Conservation (phyloP, 1,284 basidiomycete genomes). For the Sanghuangporus sanghuang region DNA sequence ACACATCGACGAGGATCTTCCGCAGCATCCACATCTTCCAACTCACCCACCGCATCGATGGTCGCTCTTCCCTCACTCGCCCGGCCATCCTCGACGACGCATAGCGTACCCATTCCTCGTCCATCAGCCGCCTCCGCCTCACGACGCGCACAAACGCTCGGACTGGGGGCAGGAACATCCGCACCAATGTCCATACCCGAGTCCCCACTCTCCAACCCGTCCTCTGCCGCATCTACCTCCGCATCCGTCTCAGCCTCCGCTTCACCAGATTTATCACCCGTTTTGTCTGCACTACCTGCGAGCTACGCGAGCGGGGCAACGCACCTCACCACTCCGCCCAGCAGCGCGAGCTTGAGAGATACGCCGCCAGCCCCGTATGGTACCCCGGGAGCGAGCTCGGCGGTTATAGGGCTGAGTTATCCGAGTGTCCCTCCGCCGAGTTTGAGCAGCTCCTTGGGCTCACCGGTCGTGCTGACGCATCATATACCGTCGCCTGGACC, state of each 20-base stretch:
- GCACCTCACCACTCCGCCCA: constrained; percentile 60
- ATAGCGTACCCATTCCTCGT: constrained; percentile 65
- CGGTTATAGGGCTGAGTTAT: constrained; percentile 43
- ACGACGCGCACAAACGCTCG: constrained; percentile 41
- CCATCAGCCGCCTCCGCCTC: constrained; percentile 57
- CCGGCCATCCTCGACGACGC: constrained; percentile 29
- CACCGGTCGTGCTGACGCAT: constrained; percentile 46
- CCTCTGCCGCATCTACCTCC: constrained; percentile 44
- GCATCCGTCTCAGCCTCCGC: constrained; percentile 43
- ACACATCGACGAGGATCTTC: constrained; percentile 52
- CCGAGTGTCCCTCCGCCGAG: constrained; percentile 66
- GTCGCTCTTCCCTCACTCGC: constrained; percentile 28
- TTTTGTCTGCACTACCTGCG: constrained; percentile 43
- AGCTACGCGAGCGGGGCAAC: constrained; percentile 55
- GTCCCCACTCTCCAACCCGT: constrained; percentile 27
- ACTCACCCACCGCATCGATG: constrained; percentile 24
- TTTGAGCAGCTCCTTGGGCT: constrained; percentile 61
- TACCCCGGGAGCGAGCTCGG: constrained; percentile 21
- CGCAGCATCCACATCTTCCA: constrained; percentile 25
- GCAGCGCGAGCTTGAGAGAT: constrained; percentile 46
- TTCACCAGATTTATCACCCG: constrained; percentile 51
- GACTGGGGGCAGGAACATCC: constrained; percentile 29
- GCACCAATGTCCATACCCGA: neutral
- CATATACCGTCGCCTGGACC: constrained; percentile 34
- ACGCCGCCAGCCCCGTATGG: constrained; percentile 31